Percentiles rank a stretch among this genome's conserved stretches.
These are phyloP conservation scores for Nevesoporus exiguus DNA, from an alignment of 768 basidiomycete species.

Conservation along the genomic window DNA sequence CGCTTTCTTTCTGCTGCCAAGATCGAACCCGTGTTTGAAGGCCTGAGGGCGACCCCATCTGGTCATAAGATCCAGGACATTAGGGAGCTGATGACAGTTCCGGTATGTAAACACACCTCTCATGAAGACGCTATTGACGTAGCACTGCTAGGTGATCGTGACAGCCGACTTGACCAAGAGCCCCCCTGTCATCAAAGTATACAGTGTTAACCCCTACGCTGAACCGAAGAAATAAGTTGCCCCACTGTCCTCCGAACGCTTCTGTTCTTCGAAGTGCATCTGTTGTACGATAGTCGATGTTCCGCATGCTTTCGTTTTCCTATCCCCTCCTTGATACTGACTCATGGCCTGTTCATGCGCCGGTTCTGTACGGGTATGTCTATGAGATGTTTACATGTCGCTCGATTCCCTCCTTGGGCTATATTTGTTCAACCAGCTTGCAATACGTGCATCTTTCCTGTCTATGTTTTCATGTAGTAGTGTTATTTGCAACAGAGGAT, in stretches of 20 bases:
- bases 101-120: slow-evolving; percentile 49
- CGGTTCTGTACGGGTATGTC: slow-evolving; percentile 28
- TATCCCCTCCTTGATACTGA: slow-evolving; percentile 30
- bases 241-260: slow-evolving; percentile 2
- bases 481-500: slow-evolving; percentile 16
- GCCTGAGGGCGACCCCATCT: slow-evolving; percentile 61
- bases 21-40: slow-evolving; percentile 77
- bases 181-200: slow-evolving; percentile 95
- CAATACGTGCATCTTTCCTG: slow-evolving; percentile 15
- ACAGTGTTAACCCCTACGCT: slow-evolving; percentile 91
- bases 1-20: slow-evolving; percentile 73
- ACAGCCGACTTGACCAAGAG: slow-evolving; percentile 95
- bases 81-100: slow-evolving; percentile 88
- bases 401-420: slow-evolving; percentile 16
- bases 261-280: slow-evolving; percentile 6
- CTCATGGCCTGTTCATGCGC: slow-evolving; percentile 28
- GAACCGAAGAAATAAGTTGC: slow-evolving; percentile 46
- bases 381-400: slow-evolving; percentile 26
- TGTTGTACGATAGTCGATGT: slow-evolving; percentile 33
- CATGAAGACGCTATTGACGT: slow-evolving; percentile 3
- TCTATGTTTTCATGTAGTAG: slow-evolving; percentile 24
- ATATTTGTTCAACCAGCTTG: slow-evolving; percentile 11
- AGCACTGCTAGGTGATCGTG: slow-evolving; percentile 70
- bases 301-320: slow-evolving; percentile 30
- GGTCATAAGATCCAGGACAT: slow-evolving; percentile 98